Percentiles rank a stretch among this genome's conserved stretches.
Evolutionary conservation across 441 rosid species (phyloP).

Genomic region (Pelargonium australe): DNA sequence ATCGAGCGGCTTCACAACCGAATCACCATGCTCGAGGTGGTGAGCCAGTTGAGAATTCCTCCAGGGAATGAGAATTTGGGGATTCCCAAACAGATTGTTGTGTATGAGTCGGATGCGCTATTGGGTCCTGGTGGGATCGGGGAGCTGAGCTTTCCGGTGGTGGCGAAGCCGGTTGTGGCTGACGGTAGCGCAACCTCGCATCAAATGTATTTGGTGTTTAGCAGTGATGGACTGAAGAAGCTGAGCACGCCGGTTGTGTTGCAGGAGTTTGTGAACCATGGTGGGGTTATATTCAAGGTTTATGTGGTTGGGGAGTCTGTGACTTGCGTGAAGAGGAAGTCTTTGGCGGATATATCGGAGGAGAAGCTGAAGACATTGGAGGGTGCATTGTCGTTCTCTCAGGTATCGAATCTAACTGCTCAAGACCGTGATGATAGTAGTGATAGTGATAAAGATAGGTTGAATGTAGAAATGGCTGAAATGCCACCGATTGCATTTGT

Average conservation of each 20-base stretch:
- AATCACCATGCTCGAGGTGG: constrained; percentile 65
- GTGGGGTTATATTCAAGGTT: constrained; percentile 70
- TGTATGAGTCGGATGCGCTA: constrained; percentile 35
- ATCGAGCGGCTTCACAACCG: constrained; percentile 49
- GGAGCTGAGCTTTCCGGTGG: constrained; percentile 47
- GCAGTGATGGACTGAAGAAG: constrained; percentile 46
- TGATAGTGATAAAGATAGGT: constrained; percentile 21
- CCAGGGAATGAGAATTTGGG: constrained; percentile 31
- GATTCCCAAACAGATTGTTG: constrained; percentile 49
- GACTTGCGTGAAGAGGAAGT: constrained; percentile 56
- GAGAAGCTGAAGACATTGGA: constrained; percentile 39
- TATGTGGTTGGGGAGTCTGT: constrained; percentile 55
- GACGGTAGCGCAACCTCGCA: constrained; percentile 65
- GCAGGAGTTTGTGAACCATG: constrained; percentile 79
- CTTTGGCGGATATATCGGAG: constrained; percentile 57
- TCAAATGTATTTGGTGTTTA: constrained; percentile 50
- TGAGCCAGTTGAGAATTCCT: constrained; percentile 31
- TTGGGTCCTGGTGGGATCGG: constrained; percentile 27
- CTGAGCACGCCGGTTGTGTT: constrained; percentile 49
- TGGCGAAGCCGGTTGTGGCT: constrained; percentile 63
- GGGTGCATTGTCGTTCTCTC: constrained; percentile 57
- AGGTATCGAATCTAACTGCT: constrained; percentile 49
- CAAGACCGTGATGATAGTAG: constrained; percentile 19
- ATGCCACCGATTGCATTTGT: constrained; percentile 57
- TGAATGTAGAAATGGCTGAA: constrained; percentile 41